Conservation (phyloP, 805 yeast species). For the Lipomyces lipofer region DNA sequence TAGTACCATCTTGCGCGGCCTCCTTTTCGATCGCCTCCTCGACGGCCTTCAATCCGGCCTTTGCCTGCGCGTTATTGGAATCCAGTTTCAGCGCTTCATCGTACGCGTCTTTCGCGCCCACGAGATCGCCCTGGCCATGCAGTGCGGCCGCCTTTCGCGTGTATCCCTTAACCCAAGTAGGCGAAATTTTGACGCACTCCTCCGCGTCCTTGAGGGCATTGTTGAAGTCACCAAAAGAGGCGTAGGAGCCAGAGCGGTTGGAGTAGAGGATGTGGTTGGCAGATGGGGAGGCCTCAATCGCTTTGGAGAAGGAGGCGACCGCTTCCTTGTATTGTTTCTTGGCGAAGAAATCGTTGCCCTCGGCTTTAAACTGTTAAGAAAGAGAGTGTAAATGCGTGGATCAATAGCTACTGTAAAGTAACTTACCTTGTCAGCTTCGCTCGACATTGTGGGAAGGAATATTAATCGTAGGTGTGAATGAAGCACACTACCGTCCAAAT, state of each 20-base stretch:
- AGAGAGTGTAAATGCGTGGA: background rate
- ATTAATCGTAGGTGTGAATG: background rate
- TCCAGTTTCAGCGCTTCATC: conserved; percentile 80
- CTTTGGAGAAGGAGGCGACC: conserved; percentile 75
- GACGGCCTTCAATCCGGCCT: conserved; percentile 74
- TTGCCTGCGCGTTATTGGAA: conserved; percentile 79
- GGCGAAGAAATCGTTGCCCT: conserved; percentile 90
- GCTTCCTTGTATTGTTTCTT: conserved; percentile 84
- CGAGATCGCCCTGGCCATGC: conserved; percentile 78
- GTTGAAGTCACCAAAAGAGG: conserved; percentile 71
- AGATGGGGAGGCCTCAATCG: conserved; percentile 74
- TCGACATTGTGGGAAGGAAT: background rate
- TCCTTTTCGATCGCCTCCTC: conserved; percentile 57
- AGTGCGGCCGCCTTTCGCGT: conserved; percentile 92
- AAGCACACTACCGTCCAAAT: too few species aligned
- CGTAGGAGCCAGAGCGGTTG: conserved; percentile 88
- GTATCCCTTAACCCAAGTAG: conserved; percentile 94
- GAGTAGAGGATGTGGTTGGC: conserved; percentile 94
- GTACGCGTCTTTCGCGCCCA: conserved; percentile 70
- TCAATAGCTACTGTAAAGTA: background rate
- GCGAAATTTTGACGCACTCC: conserved; percentile 75
- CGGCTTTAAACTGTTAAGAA: conserved; percentile 58
- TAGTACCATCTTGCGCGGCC: conserved; percentile 45
- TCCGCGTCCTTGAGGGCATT: conserved; percentile 84
- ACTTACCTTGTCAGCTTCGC: conserved; percentile 26